phyloP scores from a whole-genome alignment of 768 basidiomycete genomes.

The Suillus occidentalis region DNA sequence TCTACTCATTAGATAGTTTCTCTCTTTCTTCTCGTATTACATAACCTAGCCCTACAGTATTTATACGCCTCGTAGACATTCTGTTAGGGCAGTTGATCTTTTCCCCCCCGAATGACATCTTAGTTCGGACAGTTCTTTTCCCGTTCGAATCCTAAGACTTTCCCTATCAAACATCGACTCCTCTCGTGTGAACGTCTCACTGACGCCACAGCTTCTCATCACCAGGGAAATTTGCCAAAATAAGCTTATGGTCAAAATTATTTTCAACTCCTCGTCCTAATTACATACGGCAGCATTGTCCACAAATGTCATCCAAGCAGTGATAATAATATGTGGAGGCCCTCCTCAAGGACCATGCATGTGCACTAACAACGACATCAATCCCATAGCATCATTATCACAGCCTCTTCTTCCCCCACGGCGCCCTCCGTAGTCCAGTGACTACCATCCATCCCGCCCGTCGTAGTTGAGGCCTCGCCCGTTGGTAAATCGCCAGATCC shows the following conservation, averaged over 20 bases:
- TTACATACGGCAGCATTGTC: background rate
- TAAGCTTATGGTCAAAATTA: background rate
- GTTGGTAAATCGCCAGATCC: background rate
- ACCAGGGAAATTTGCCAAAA: conserved; percentile 5
- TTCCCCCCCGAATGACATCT: no score
- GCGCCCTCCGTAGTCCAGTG: background rate
- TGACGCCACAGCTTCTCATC: background rate
- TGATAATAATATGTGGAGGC: background rate
- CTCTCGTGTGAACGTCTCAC: no score
- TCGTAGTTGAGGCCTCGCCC: background rate
- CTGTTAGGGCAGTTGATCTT: no score
- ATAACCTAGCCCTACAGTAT: no score
- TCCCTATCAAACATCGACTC: no score
- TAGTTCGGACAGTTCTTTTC: no score
- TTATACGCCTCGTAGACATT: no score
- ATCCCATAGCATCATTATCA: conserved; percentile 22
- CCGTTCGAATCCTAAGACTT: no score
- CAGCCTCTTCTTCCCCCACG: conserved; percentile 22
- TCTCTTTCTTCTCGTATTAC: no score
- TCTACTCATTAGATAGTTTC: no score
- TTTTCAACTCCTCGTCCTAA: background rate
- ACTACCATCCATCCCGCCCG: conserved; percentile 4
- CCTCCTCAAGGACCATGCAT: conserved; percentile 1
- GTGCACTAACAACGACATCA: background rate
- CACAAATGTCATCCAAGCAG: background rate